phyloP scores from a whole-genome alignment of 140 eudicot species.

The Anethum foeniculum region DNA sequence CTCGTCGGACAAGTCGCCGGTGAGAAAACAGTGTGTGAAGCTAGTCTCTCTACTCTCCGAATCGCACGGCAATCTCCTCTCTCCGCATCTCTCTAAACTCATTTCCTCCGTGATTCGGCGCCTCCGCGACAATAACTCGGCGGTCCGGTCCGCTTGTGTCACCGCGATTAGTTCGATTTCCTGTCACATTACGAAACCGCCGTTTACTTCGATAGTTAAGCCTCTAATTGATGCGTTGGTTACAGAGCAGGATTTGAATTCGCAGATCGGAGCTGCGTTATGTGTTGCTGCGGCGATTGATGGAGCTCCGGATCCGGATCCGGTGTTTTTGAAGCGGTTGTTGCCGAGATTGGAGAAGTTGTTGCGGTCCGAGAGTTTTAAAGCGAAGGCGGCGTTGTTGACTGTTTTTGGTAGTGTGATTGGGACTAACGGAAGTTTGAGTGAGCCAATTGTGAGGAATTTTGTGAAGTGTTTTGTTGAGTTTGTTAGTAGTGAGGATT shows the following conservation, averaged over 20 bases:
- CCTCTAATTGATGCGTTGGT: conserved; percentile 64
- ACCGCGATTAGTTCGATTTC: conserved; percentile 52
- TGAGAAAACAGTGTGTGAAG: conserved; percentile 54
- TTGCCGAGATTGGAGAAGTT: conserved; percentile 59
- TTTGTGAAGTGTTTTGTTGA: conserved; percentile 51
- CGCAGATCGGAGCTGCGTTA: conserved; percentile 74
- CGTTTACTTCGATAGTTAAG: conserved; percentile 48
- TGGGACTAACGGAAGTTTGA: conserved; percentile 38
- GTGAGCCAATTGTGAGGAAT: conserved; percentile 33
- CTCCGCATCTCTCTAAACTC: conserved; percentile 62
- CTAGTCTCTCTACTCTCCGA: conserved; percentile 54
- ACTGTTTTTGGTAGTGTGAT: conserved; percentile 60
- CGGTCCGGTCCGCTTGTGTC: conserved; percentile 71
- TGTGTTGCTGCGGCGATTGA: conserved; percentile 69
- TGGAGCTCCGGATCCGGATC: conserved; percentile 51
- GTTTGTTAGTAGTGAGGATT: conserved; percentile 65
- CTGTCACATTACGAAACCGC: conserved; percentile 40
- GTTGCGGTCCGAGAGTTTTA: conserved; percentile 53
- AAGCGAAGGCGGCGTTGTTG: conserved; percentile 71
- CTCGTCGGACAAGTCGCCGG: conserved; percentile 59
- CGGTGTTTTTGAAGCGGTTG: conserved; percentile 40
- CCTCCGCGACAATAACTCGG: conserved; percentile 68
- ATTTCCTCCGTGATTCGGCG: conserved; percentile 60
- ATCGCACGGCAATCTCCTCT: conserved; percentile 49
- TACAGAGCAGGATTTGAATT: conserved; percentile 62